Conservation (phyloP, 108 stramenopile genomes). For the Cylindrotheca fusiformis region DNA sequence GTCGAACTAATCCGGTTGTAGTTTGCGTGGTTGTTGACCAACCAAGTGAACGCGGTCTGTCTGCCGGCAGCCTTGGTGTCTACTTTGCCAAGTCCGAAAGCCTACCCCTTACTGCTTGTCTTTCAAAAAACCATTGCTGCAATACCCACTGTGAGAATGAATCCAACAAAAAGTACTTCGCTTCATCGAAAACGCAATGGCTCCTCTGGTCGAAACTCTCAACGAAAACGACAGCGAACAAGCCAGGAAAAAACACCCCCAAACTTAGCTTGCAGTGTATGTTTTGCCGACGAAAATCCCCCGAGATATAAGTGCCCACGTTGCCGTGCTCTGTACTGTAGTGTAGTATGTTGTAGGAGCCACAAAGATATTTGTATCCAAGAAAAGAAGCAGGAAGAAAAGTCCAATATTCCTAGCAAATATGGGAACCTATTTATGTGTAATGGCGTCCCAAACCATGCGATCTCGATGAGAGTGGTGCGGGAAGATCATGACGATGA, state of each 20-base stretch:
- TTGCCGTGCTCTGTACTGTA: conserved; percentile 73
- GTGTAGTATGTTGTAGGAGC: conserved; percentile 65
- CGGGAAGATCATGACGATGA: conserved; percentile 22
- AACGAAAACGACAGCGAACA: background rate
- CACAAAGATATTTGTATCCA: conserved; percentile 49
- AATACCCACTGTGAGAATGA: too few relatives aligned
- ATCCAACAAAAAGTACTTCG: too few relatives aligned
- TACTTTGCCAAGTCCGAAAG: background rate
- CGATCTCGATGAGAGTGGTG: background rate
- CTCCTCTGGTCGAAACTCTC: background rate
- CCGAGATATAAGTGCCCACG: conserved; percentile 85
- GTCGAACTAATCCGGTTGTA: too few relatives aligned
- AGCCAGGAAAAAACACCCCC: background rate
- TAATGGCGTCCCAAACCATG: background rate
- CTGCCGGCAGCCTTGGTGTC: too few relatives aligned
- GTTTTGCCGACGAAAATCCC: conserved; percentile 19
- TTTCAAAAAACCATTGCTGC: too few relatives aligned
- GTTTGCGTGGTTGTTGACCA: too few relatives aligned
- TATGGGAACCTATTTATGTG: background rate
- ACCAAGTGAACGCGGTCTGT: too few relatives aligned
- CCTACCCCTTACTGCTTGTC: background rate
- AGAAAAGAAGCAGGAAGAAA: background rate
- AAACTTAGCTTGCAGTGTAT: conserved; percentile 14
- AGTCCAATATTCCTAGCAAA: conserved; percentile 12
- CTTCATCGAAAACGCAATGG: background rate